These are phyloP conservation scores for Hysterium pulicare DNA, from an alignment of 2,329 filamentous ascomycete genomes.

Conservation along the genomic window DNA sequence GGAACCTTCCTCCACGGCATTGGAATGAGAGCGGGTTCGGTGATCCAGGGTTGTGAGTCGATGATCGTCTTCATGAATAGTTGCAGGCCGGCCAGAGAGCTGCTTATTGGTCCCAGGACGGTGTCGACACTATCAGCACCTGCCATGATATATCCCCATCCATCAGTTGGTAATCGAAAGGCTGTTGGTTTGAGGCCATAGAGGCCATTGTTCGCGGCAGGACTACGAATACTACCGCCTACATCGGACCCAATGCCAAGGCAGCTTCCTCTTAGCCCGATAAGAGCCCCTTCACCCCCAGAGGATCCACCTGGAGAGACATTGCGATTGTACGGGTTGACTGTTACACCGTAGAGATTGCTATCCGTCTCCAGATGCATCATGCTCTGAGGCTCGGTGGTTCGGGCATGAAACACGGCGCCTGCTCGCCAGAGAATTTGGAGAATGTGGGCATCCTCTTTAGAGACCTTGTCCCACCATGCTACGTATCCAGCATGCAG, in stretches of 20 bases:
- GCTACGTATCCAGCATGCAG: slow-evolving; percentile 50
- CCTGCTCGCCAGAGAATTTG: slow-evolving; percentile 49
- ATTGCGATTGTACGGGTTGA: slow-evolving; percentile 53
- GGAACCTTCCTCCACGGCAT: slow-evolving; percentile 51
- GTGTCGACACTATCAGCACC: slow-evolving; percentile 47
- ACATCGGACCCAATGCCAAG: slow-evolving; percentile 46
- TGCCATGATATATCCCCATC: slow-evolving; percentile 43
- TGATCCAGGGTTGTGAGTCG: slow-evolving; percentile 53
- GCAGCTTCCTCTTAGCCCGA: slow-evolving; percentile 51
- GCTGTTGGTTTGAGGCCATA: slow-evolving; percentile 43
- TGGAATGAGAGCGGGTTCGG: slow-evolving; percentile 57
- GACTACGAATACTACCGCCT: slow-evolving; percentile 17
- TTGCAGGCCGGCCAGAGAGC: slow-evolving; percentile 51
- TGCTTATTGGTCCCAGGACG: slow-evolving; percentile 54
- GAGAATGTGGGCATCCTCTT: slow-evolving; percentile 49
- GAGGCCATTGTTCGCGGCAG: slow-evolving; percentile 30
- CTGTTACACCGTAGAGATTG: slow-evolving; percentile 52
- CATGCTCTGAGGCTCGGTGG: slow-evolving; percentile 48
- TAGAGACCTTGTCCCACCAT: slow-evolving; percentile 46
- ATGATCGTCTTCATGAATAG: slow-evolving; percentile 55
- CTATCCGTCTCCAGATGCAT: slow-evolving; percentile 54
- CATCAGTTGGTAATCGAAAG: slow-evolving; percentile 42
- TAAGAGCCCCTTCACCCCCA: slow-evolving; percentile 56
- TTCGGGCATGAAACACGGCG: slow-evolving; percentile 52
- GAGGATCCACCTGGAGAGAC: slow-evolving; percentile 53